Percentiles rank a stretch among this genome's conserved stretches.
Conservation (phyloP, 2,329 filamentous ascomycete genomes). For the Trichoderma pleuroti region DNA sequence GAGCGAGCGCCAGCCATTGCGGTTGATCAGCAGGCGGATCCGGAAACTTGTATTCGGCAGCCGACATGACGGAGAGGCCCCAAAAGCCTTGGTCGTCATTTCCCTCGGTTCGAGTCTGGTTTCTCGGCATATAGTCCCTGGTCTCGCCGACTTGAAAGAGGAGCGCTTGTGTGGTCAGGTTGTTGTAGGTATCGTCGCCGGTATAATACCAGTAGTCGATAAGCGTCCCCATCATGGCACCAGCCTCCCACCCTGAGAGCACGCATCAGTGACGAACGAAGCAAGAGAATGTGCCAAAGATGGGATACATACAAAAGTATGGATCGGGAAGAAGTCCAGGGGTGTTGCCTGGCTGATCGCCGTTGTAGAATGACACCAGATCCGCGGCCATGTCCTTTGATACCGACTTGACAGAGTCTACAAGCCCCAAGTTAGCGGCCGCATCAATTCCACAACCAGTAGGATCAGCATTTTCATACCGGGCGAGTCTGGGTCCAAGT, state of each 20-base stretch:
- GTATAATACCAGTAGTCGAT: slow-evolving; percentile 87
- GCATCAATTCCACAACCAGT: neutral
- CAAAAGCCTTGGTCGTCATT: slow-evolving; percentile 77
- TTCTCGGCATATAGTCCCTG: slow-evolving; percentile 73
- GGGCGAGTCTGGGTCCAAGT: slow-evolving; percentile 37
- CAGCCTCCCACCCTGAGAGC: slow-evolving; percentile 64
- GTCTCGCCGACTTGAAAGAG: slow-evolving; percentile 70
- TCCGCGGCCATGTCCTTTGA: slow-evolving; percentile 51
- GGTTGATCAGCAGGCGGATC: slow-evolving; percentile 54
- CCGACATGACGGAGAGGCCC: slow-evolving; percentile 67
- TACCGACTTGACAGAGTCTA: slow-evolving; percentile 49
- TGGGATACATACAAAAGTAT: slow-evolving; percentile 49
- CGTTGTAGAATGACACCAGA: slow-evolving; percentile 43
- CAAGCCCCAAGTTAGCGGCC: neutral
- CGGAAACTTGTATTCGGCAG: slow-evolving; percentile 66
- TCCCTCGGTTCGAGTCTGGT: slow-evolving; percentile 64
- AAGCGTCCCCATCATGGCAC: slow-evolving; percentile 67
- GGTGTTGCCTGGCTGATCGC: slow-evolving; percentile 47
- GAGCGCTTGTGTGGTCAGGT: slow-evolving; percentile 63
- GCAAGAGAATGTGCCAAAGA: neutral
- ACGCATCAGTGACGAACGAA: neutral
- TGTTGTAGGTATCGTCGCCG: slow-evolving; percentile 67
- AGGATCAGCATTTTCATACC: slow-evolving; percentile 25
- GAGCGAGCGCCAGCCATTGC: slow-evolving; percentile 67
- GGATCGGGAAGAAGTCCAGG: slow-evolving; percentile 52